Evolutionary conservation across 2,329 filamentous ascomycete genomes (phyloP), one percentile per base, ranked within the genome.

Genomic region (Colletotrichum lini): DNA sequence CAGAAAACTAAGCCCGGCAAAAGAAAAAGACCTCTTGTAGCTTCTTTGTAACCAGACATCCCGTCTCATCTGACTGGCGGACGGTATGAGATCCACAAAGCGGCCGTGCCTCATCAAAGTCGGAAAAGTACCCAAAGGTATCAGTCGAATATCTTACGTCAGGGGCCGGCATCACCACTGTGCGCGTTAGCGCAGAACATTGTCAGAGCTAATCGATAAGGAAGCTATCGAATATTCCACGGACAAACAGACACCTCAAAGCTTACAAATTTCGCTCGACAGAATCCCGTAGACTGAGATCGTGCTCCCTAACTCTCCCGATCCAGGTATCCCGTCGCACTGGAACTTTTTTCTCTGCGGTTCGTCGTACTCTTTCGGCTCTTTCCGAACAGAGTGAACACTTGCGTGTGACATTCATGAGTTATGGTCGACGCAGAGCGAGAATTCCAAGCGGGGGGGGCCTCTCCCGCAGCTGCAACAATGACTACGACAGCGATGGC

Each of bases 341-440:
- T 18, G 9, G 15, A 15, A 23, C 10, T 23, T 42, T 59, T 2
- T 35, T 67, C 50, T 21, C n/a, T 15, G 50, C 15, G 50, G 12
- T 8, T 21, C 38, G 15, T 47, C 16, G 15, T 35, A 23, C 9
- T 56, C 21, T 50, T n/a, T 40, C 26, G 35, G 35, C 15, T 50
- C 10, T 30, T 52, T 35, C 87, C 1, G 96, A 86, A 23, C 95
- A 83, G n/a, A 96, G 81, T 1, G 92, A 91, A 5, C 83, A 80
- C 18, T 67, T 68, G 16, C 73, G 47, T 26, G 67, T 8, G 47
- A 18, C 8, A 35, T 1, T 26, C n/a, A n/a, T 23, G 13, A 8
- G 18, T 38, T 30, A 72, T 72, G 69, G 44, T 54, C 47, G 59
- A 72, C 30, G 45, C 30, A 47, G 66, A 59, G 53, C 65, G 45